Base-by-base conservation (phyloP, 495 filamentous ascomycete species). In the Cudoniella acicularis region DNA sequence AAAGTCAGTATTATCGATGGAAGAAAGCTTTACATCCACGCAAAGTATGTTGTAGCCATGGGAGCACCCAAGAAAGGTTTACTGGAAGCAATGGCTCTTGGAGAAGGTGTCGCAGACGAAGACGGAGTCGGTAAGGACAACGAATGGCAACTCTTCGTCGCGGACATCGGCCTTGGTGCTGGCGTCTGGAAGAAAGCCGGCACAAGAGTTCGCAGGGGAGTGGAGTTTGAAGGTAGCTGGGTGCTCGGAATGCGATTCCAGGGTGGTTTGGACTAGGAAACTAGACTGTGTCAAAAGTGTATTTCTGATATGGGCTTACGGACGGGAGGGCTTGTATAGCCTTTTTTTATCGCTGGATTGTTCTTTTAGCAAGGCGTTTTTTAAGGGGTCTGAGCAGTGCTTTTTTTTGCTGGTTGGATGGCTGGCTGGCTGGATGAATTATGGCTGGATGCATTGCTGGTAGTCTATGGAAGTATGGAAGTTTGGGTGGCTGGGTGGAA, bases 141-240 rank as follows among this genome's bases (percentile, higher is more conserved):
- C 17, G 77, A 79, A 24, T 95, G 91, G 90, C 84, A 85, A 51
- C 69, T 97, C 1, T 87, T 79, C 56, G 80, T 97, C 16, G 91
- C 85, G 3, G 94, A 98, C 73, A 86, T 96, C 61, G 93, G 94
- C 1, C 81, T 98, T 9, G 83, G 83, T 1, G 84, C 87, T 63
- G 79, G 86, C 9, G 88, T 88, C 0, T 96, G 94, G 91, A 87
- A 86, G 67, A 92, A 91, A 67, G 90, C 90, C 40, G 91, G 89
- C 3, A 89, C 87, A 2, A 85, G 86, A 60, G 80, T 88, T 56
- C 80, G 89, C 22, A 82, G 87, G 59, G 91, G 91, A 0, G 84
- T 96, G 27, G 90, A 91, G 64, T 96, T 96, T 75, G 90, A 87
- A 23, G 83, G 84, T 45, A 79, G 83, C 52, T 97, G 93, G 93